Conservation (phyloP, 2,329 filamentous ascomycete species). For the Chalara sp. region DNA sequence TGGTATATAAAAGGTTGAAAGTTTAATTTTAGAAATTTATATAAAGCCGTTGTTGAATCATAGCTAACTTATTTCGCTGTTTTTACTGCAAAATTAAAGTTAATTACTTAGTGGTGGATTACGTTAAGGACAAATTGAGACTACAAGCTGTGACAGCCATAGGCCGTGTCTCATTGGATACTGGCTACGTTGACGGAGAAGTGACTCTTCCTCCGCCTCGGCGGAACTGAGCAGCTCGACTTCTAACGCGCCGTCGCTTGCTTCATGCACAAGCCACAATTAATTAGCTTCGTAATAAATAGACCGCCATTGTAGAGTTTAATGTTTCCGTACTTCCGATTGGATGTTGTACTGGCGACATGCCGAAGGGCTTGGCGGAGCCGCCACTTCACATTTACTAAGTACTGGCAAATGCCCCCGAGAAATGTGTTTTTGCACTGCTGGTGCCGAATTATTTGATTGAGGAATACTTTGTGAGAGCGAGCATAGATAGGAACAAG, state of each 20-base stretch:
- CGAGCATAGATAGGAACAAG: no score
- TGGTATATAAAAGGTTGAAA: no score
- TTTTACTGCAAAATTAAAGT: constrained; percentile 2
- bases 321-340: no score
- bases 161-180: background rate
- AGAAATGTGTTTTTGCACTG: no score
- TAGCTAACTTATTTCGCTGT: background rate
- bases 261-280: background rate
- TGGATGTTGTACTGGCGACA: no score
- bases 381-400: no score
- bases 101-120: background rate
- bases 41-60: no score
- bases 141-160: background rate
- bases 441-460: no score
- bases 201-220: background rate
- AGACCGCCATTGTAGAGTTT: background rate
- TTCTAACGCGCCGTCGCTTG: background rate
- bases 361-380: no score
- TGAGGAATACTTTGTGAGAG: no score
- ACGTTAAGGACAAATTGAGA: background rate
- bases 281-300: background rate
- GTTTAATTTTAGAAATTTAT: no score
- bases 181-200: background rate
- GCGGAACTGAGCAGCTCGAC: background rate
- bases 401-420: no score